Evolutionary conservation across 345 rosid genomes (phyloP), one percentile per base, ranked within the genome.

Genomic region (Theobroma cacao): DNA sequence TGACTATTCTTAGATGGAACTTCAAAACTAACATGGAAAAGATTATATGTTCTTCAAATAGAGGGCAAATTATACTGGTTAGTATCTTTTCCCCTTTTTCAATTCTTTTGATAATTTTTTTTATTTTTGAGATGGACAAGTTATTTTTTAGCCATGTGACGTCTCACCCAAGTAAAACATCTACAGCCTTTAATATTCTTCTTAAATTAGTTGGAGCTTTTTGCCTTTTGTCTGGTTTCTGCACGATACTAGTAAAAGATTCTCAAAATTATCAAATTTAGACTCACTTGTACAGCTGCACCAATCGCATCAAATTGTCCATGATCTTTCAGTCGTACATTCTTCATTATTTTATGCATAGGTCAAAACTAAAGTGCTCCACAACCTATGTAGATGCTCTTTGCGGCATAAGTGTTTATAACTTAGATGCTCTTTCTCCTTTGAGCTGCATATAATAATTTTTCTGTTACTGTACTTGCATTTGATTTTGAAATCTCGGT

Each of bases 1-100:
- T 78, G 80, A 82, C 93, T 75, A 83, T 92, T 76, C 84, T 95
- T 55, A 85, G 94, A 85, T 95, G 99, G 97, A 90, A 85, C 86
- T 91, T 83, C 78, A 90, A 85, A 82, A 85, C 87, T 63, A 89
- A 86, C 82, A 91, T 91, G 90, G 94, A 88, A 73, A 89, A 84
- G 78, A 88, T 85, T 28, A 80, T 91, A 72, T 84, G 89, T 81
- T 86, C 90, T 12, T 88, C 88, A 72, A 89, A 85, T 58, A 83
- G 84, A 20, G 90, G 91, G 62, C 89, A 88, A 79, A 87, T 94
- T 58, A 64, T 86, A 12, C 58, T 95, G 98, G 96, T 93, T 75
- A 77, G 85, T 76, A 17, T 77, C 50, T 81, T 76, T 62, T 75
- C 76, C 2, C 47, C 40, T 38, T 60, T 36, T 30, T 62, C 55